Evolutionary conservation across 2,329 filamentous ascomycete species (phyloP).

Genomic region (Penicillium sp.): DNA sequence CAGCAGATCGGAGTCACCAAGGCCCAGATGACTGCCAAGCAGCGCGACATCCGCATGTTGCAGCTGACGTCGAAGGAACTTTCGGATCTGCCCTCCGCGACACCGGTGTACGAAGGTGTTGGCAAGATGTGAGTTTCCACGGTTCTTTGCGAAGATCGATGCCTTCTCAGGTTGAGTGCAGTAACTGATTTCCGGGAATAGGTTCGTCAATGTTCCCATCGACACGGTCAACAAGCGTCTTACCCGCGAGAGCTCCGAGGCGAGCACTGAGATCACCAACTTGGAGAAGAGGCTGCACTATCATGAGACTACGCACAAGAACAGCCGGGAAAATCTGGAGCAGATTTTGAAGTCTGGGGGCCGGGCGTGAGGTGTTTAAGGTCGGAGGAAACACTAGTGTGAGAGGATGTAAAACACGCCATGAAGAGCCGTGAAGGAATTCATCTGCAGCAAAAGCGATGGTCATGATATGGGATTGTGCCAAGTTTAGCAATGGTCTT

Average conservation of each 20-base stretch:
- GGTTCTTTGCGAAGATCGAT: not conserved
- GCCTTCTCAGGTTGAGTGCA: not conserved
- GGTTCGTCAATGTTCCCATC: slow-evolving; percentile 82
- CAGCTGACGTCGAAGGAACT: slow-evolving; percentile 85
- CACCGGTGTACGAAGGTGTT: slow-evolving; percentile 87
- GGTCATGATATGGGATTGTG: not conserved
- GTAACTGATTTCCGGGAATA: slow-evolving; percentile 38
- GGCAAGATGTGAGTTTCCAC: slow-evolving; percentile 79
- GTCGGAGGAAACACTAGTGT: not conserved
- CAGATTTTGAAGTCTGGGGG: slow-evolving; percentile 70
- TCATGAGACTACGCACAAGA: slow-evolving; percentile 91
- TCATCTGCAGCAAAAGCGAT: not conserved
- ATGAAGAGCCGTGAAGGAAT: not conserved
- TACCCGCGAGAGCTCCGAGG: slow-evolving; percentile 67
- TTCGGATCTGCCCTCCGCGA: slow-evolving; percentile 68
- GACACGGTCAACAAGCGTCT: slow-evolving; percentile 73
- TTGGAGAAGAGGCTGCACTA: slow-evolving; percentile 89
- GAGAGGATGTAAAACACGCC: not conserved
- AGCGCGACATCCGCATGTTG: slow-evolving; percentile 82
- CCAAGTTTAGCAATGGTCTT: not conserved
- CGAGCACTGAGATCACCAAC: slow-evolving; percentile 75
- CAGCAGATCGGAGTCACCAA: slow-evolving; percentile 88
- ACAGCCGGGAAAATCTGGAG: slow-evolving; percentile 86
- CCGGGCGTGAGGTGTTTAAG: slow-evolving; percentile 23
- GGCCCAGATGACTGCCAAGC: slow-evolving; percentile 78